A percentile compares a stretch with the other conserved stretches of the same genome.
Conservation (phyloP, 768 basidiomycete species). For the Rhizopogon roseolus region DNA sequence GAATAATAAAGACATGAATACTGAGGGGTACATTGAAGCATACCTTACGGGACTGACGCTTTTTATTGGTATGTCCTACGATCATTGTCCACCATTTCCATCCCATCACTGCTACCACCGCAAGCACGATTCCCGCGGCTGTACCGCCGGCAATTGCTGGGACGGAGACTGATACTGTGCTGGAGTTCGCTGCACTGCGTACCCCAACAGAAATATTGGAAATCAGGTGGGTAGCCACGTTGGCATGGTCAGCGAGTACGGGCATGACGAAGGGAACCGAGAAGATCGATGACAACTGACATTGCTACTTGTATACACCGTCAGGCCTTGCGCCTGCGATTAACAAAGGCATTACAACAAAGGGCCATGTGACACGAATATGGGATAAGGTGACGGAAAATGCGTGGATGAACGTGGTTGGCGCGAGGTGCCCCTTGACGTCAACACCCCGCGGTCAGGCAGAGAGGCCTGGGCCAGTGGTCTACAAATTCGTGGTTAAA, state of each 20-base stretch:
- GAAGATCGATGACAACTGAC: not conserved
- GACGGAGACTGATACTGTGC: slow-evolving; percentile 31
- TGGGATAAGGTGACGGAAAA: not conserved
- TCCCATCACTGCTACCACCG: slow-evolving; percentile 33
- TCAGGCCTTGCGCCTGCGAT: not conserved
- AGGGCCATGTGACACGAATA: not conserved
- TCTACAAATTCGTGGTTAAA: not conserved
- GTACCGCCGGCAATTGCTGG: slow-evolving; percentile 48
- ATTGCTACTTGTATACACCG: not conserved
- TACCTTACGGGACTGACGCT: not conserved
- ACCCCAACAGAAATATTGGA: not conserved
- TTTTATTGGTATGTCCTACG: not conserved
- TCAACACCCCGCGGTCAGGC: too few species aligned
- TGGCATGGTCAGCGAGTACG: not conserved
- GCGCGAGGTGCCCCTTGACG: not conserved
- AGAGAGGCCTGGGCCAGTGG: too few species aligned
- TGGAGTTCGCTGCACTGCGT: not conserved
- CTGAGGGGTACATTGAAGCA: not conserved
- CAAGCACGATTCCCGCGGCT: slow-evolving; percentile 42
- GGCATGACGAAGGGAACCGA: not conserved
- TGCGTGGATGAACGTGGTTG: not conserved
- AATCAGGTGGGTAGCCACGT: not conserved
- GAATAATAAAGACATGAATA: not conserved
- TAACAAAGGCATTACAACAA: not conserved
- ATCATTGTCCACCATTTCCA: slow-evolving; percentile 43